phyloP scores from a whole-genome alignment of 2,329 filamentous ascomycete species.

The Chrysoporthe deuterocubensis region DNA sequence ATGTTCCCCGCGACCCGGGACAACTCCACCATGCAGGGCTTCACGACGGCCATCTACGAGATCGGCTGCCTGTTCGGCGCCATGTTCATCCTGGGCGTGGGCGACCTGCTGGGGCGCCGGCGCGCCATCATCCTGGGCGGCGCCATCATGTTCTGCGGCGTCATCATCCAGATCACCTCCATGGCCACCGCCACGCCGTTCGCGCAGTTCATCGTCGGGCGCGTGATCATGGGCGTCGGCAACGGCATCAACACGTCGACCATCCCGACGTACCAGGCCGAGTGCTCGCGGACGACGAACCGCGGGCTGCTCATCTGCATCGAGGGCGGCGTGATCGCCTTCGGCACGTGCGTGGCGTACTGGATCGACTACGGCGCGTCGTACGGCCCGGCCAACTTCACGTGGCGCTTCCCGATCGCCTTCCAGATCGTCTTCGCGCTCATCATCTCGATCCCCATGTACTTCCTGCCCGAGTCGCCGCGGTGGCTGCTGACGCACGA shows the following conservation, averaged over 20 bases:
- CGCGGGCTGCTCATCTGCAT: conserved; percentile 49
- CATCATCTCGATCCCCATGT: conserved; percentile 40
- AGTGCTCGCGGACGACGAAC: conserved; percentile 49
- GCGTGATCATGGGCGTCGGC: conserved; percentile 56
- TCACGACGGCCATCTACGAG: conserved; percentile 54
- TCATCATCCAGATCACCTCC: conserved; percentile 58
- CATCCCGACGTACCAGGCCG: conserved; percentile 54
- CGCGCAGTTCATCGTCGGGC: conserved; percentile 52
- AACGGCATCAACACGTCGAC: conserved; percentile 55
- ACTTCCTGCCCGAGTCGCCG: conserved; percentile 46
- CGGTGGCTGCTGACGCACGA: conserved; percentile 45
- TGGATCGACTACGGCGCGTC: conserved; percentile 54
- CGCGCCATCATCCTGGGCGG: conserved; percentile 62
- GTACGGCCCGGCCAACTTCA: conserved; percentile 47
- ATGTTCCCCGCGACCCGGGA: conserved; percentile 49
- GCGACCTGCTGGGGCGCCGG: conserved; percentile 55
- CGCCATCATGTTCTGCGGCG: conserved; percentile 62
- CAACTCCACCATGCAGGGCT: conserved; percentile 51
- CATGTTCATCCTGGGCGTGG: conserved; percentile 53
- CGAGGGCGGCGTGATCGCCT: conserved; percentile 51
- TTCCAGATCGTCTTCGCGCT: conserved; percentile 43
- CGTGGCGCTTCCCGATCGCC: conserved; percentile 61
- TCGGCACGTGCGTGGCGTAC: conserved; percentile 46
- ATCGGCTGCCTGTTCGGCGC: conserved; percentile 51
- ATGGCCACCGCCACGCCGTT: conserved; percentile 36